Evolutionary conservation across 148 eudicot species (phyloP), one percentile per base, ranked within the genome.

Genomic region (Mesembryanthemum crystallinum): DNA sequence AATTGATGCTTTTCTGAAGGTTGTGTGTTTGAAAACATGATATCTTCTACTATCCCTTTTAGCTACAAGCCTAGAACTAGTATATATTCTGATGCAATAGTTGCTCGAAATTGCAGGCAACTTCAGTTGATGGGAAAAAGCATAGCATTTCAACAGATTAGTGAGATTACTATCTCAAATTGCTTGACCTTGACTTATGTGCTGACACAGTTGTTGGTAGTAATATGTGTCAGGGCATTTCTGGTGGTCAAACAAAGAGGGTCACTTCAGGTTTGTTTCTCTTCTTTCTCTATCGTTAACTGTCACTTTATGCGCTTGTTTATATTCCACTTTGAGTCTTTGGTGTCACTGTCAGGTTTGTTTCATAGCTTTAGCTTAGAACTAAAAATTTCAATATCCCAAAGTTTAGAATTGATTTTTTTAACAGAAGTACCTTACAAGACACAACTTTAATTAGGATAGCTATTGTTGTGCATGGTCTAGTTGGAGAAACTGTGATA

Each of bases 1-100:
- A 81, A 89, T 93, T 54, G 98, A 93, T 84, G 94, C 97, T 49
- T 91, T 83, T 76, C 91, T 93, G 98, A 93, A 93, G 98, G 98
- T 93, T 69, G 55, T 43, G 37, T 20, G 35, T 67, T 64, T 21
- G 51, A 58, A 45, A 14, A 43, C 64, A 20, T 64, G 77, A 73
- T n/a, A 37, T 29, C 67, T 35, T 25, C 57, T 45, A 61, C 47
- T 45, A 54, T 43, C 52, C 51, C 45, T 14, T 70, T 68, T 30
- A 9, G 62, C n/a, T 23, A n/a, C n/a, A n/a, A n/a, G n/a, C n/a
- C n/a, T n/a, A 57, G 66, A 57, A 42, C 64, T 67, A 37, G 39
- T 64, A 57, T 54, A 24, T 66, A 45, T n/a, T n/a, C n/a, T n/a
- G n/a, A 67, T 62, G 18, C 35, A 32, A 0, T 73, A 43, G 68